Evolutionary conservation across 352 stramenopile species (phyloP).

Genomic region (Phytophthora macrochlamydospora): DNA sequence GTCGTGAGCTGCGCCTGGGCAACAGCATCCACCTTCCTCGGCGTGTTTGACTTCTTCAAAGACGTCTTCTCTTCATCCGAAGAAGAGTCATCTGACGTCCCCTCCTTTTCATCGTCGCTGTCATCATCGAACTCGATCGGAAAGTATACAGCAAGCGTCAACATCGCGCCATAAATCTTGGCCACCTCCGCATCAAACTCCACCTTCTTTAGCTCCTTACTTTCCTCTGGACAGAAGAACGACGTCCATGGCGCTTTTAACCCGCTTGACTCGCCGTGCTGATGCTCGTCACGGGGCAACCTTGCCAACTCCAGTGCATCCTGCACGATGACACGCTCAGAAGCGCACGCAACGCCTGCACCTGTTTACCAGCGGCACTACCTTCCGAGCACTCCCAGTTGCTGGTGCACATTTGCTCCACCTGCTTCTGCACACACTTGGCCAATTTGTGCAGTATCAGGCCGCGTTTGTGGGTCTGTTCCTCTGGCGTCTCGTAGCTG

Average conservation of each 20-base stretch:
- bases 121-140: conserved; percentile 45
- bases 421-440: conserved; percentile 16
- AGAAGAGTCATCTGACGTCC: conserved; percentile 49
- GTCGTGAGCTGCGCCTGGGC: conserved; percentile 41
- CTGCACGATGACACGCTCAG: conserved; percentile 49
- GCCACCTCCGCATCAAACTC: conserved; percentile 52
- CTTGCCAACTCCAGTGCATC: conserved; percentile 30
- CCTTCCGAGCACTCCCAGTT: conserved; percentile 44
- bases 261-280: not conserved
- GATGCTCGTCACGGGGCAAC: not conserved
- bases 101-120: conserved; percentile 29
- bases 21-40: conserved; percentile 28
- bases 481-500: conserved; percentile 36
- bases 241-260: conserved; percentile 47
- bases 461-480: conserved; percentile 45
- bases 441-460: conserved; percentile 41
- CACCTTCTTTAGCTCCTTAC: conserved; percentile 31
- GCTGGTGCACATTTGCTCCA: conserved; percentile 18
- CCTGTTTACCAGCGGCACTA: conserved; percentile 23
- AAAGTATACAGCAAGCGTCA: conserved; percentile 59
- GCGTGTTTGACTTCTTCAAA: conserved; percentile 9
- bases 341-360: conserved; percentile 43
- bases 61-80: conserved; percentile 30
- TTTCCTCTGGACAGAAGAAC: conserved; percentile 58
- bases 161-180: conserved; percentile 50